Base-by-base conservation (phyloP, 108 stramenopile species). In the Nitzschia putrida region DNA sequence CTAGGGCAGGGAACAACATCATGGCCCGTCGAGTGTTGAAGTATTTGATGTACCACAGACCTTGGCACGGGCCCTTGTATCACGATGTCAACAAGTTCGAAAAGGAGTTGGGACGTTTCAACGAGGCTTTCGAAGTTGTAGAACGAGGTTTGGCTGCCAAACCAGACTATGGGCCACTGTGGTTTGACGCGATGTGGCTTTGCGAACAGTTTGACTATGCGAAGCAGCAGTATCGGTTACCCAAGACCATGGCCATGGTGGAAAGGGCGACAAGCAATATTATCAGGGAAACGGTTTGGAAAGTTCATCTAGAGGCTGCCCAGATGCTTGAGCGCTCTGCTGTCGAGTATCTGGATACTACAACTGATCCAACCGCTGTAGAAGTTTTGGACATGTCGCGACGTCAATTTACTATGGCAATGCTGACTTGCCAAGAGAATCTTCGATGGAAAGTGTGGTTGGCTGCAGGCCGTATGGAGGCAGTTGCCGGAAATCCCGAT, bases 11-110 rank as follows among this genome's bases (percentile, higher is more conserved):
- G 41, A 97, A 93, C 50, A 68, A 78, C 69, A 65, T 66, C 18
- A 91, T 95, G 40, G 94, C 96, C 7, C 85, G 97, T 43, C 81
- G 84, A 25, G 84, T 87, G 9, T 66, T 91, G 55, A 91, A 95
- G 78, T 93, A 92, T 57, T 74, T 98, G 34, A 97, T 97, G 85
- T 81, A 83, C 53, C 87, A 96, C 50, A 91, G 98, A 56, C 92
- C 96, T 8, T 99, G 97, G 98, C 97, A 99, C 64, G 98, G 98
- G 0, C 98, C 98, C 8, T 80, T 99, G 43, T 99, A 99, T 64
- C 75, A 90, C 57, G 97, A 97, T 59, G 97, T 96, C 8, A 97
- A 89, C 50, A 87, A 92, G 53, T 83, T 97, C 7, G 98, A 99
- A 68, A 77, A 88, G 25, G 89, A 92, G 54, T 85, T 83, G 56